Evolutionary conservation across 345 rosid genomes (phyloP), one percentile per base, ranked within the genome.

Genomic region (Erysimum cheiranthoides): DNA sequence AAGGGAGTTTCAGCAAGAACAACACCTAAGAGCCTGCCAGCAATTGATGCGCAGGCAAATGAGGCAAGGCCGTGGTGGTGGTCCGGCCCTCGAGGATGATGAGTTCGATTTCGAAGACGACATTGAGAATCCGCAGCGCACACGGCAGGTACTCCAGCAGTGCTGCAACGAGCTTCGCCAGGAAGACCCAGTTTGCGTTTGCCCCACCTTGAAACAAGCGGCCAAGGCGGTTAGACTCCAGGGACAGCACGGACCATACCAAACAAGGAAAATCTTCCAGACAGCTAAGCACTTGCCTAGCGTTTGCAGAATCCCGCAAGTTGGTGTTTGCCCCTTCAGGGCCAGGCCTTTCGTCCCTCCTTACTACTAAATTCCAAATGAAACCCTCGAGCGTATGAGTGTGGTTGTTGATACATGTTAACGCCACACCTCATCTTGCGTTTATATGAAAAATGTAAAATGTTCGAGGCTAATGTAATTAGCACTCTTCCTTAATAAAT

Each of bases 101-200:
- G 73, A 68, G 61, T 25, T 52, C 56, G 66, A 70, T 43, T 27
- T 43, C 21, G 74, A 70, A 58, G 46, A 58, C 10, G 67, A 46
- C 32, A 4, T 45, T 5, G 71, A 34, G 40, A 46, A 43, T 21
- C 14, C 35, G 2, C 10, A 18, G 9, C n/a, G 49, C 5, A 35
- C 12, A 10, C 32, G 18, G 31, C 50, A 64, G 5, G 10, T 28
- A 18, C 62, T 67, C 67, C 10, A 60, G 12, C 14, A 59, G 12
- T 54, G 73, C 63, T 69, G 73, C 53, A 40, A 6, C 17, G 73
- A 68, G 73, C 73, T 68, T 68, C 61, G 8, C 3, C 51, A 52
- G 0, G 61, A 51, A n/a, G 61, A 38, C 0, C 63, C 40, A 5
- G 4, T n/a, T 11, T 68, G 73, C 52, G 63, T 68, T 40, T 68